These are phyloP conservation scores for Deuterostichococcus epilithicus DNA, from an alignment of 139 green algal species.

Conservation along the genomic window DNA sequence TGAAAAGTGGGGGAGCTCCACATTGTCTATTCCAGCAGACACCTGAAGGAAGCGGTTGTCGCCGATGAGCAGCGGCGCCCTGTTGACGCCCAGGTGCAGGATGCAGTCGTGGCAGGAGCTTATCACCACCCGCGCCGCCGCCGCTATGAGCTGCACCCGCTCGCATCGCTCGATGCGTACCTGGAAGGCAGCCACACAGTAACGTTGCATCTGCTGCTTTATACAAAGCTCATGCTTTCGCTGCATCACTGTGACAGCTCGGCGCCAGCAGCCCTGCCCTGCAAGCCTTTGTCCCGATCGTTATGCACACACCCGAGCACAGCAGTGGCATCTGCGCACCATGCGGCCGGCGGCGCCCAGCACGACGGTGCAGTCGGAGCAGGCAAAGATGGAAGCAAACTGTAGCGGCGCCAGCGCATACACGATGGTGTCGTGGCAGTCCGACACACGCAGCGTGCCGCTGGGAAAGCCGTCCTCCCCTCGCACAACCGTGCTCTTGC, in stretches of 20 bases:
- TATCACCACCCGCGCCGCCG: slow-evolving; percentile 46
- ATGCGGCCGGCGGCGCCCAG: slow-evolving; percentile 59
- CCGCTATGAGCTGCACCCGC: slow-evolving; percentile 50
- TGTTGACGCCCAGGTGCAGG: slow-evolving; percentile 71
- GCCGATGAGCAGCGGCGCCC: slow-evolving; percentile 56
- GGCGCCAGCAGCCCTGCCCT: too few relatives aligned
- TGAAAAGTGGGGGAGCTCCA: too few relatives aligned
- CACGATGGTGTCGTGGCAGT: slow-evolving; percentile 84
- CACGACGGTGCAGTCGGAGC: slow-evolving; percentile 76
- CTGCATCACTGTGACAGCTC: too few relatives aligned
- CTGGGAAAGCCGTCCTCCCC: slow-evolving; percentile 68
- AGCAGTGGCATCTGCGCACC: too few relatives aligned
- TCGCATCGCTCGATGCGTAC: slow-evolving; percentile 17
- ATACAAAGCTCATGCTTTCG: too few relatives aligned
- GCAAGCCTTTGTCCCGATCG: too few relatives aligned
- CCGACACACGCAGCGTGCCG: slow-evolving; percentile 50
- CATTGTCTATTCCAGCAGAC: background rate
- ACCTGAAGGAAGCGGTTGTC: slow-evolving; percentile 61
- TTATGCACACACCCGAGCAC: too few relatives aligned
- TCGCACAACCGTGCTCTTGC: slow-evolving; percentile 69
- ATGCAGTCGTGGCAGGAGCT: slow-evolving; percentile 79
- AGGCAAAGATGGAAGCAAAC: slow-evolving; percentile 64
- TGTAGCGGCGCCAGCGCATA: slow-evolving; percentile 80
- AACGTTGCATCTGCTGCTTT: too few relatives aligned
- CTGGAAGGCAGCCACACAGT: background rate